Conservation (phyloP, 176 grass and related monocot genomes). For the Oropetium thomaeum region DNA sequence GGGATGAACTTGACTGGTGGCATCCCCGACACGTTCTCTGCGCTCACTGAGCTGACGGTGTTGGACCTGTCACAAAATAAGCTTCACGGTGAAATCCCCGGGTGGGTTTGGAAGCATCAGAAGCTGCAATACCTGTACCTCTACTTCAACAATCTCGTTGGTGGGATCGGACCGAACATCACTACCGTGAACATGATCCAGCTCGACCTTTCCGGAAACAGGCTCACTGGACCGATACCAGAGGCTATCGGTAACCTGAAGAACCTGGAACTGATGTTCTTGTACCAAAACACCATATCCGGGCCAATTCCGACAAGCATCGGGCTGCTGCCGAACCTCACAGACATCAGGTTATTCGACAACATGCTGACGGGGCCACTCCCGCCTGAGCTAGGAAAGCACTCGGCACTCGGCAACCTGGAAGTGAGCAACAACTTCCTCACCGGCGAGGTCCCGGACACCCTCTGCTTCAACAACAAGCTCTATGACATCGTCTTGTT, state of each 20-base stretch:
- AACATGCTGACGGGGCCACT: constrained; percentile 57
- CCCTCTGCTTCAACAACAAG: constrained; percentile 40
- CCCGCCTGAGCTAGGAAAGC: constrained; percentile 55
- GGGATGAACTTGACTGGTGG: constrained; percentile 19
- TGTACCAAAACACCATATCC: constrained; percentile 52
- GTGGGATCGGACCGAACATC: constrained; percentile 29
- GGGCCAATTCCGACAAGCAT: constrained; percentile 59
- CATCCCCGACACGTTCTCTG: constrained; percentile 20
- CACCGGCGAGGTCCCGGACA: constrained; percentile 41
- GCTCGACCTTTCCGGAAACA: constrained; percentile 49
- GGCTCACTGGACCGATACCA: constrained; percentile 48
- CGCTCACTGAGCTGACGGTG: constrained; percentile 21
- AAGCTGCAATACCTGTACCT: constrained; percentile 38
- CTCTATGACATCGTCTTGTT: constrained; percentile 45
- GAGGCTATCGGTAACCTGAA: constrained; percentile 37
- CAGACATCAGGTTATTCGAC: constrained; percentile 34
- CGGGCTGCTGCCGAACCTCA: constrained; percentile 36
- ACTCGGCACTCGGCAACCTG: constrained; percentile 50
- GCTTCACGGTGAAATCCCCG: constrained; percentile 32
- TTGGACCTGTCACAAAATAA: constrained; percentile 32
- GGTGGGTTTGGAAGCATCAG: constrained; percentile 39
- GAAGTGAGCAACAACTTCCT: constrained; percentile 53
- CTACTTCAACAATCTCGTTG: constrained; percentile 26
- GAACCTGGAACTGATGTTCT: constrained; percentile 31
- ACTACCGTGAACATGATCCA: constrained; percentile 14